These are phyloP conservation scores for Coleophoma crateriformis DNA, from an alignment of 2,329 filamentous ascomycete genomes.

Conservation along the genomic window DNA sequence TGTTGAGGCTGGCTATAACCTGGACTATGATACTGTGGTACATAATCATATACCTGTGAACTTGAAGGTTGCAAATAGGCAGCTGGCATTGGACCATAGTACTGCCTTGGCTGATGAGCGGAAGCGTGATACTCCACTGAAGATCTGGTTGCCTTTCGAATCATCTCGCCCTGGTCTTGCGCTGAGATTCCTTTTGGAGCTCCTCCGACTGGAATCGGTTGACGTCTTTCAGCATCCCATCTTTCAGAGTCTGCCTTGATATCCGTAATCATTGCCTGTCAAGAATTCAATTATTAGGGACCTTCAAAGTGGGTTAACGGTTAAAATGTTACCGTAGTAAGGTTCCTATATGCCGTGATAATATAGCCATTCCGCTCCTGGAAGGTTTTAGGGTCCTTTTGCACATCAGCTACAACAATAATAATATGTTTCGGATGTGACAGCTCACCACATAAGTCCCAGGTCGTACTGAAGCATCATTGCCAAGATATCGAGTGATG, in stretches of 20 bases:
- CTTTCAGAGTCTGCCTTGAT: conserved; percentile 45
- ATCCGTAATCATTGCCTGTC: conserved; percentile 48
- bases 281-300: conserved; percentile 10
- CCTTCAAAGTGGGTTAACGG: conserved; percentile 12
- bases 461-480: conserved; percentile 74
- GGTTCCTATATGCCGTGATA: conserved; percentile 73
- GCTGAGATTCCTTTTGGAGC: conserved; percentile 27
- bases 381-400: conserved; percentile 47
- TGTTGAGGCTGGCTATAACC: conserved; percentile 15
- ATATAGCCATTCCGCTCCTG: conserved; percentile 67
- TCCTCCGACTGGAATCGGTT: conserved; percentile 18
- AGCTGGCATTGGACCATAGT: conserved; percentile 25
- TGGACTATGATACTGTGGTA: conserved; percentile 9
- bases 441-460: conserved; percentile 65
- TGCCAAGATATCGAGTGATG: conserved; percentile 78
- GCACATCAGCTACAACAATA: no score
- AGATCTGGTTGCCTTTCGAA: conserved; percentile 28
- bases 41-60: conserved; percentile 19
- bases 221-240: conserved; percentile 34
- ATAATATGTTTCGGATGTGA: neutral
- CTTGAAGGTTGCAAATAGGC: conserved; percentile 13
- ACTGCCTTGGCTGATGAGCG: conserved; percentile 27
- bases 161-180: conserved; percentile 22
- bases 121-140: conserved; percentile 28
- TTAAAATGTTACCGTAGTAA: conserved; percentile 57